Evolutionary conservation across 2,329 filamentous ascomycete genomes (phyloP).

Genomic region (Akanthomyces dipterigenus): DNA sequence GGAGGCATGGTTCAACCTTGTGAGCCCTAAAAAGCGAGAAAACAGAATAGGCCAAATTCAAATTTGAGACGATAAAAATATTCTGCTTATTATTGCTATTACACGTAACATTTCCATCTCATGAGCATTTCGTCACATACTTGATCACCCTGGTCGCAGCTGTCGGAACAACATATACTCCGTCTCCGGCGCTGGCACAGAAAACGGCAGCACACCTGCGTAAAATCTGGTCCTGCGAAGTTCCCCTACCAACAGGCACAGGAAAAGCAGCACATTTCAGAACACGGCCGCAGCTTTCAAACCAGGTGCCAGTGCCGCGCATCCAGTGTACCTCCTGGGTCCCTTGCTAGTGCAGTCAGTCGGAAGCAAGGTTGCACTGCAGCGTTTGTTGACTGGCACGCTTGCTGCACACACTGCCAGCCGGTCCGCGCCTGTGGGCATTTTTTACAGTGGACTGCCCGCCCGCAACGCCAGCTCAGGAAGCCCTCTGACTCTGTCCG

Average conservation of each 20-base stretch:
- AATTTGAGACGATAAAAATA: too few species aligned
- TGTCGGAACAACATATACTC: not conserved
- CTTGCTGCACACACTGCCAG: not conserved
- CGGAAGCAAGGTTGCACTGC: not conserved
- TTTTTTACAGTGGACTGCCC: not conserved
- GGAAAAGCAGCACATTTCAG: constrained; percentile 10
- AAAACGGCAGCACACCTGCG: constrained; percentile 3
- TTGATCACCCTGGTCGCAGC: not conserved
- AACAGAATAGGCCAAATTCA: too few species aligned
- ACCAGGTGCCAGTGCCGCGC: too few species aligned
- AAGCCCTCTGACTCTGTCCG: not conserved
- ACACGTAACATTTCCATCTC: too few species aligned
- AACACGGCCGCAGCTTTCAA: constrained; percentile 11
- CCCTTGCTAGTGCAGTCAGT: not conserved
- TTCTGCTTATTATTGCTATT: too few species aligned
- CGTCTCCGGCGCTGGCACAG: not conserved
- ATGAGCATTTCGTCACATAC: too few species aligned
- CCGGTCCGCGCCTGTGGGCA: not conserved
- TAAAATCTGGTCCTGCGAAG: constrained; percentile 11
- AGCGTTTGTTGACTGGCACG: too few species aligned
- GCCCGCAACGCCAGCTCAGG: not conserved
- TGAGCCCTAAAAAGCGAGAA: too few species aligned
- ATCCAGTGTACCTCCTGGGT: not conserved
- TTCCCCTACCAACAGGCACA: constrained; percentile 5
- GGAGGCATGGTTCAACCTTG: not conserved